Conservation (phyloP, 192 early-diverging fungal species). For the Podila epicladia region DNA sequence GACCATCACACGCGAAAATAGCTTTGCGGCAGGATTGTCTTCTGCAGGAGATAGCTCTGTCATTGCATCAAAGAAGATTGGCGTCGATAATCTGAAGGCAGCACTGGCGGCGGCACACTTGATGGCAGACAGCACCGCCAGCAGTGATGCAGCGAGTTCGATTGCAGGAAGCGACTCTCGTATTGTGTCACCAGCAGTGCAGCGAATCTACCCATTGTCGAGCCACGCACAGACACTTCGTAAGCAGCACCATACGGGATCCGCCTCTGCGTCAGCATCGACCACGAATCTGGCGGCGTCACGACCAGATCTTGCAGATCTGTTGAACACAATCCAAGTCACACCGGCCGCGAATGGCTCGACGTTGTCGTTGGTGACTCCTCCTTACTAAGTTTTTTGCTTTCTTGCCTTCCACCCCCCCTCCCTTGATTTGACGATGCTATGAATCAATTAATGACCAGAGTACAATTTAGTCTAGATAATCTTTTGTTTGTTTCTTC, state of each 20-base stretch:
- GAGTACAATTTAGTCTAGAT: too few relatives aligned
- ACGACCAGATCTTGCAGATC: slow-evolving; percentile 46
- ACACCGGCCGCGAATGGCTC: slow-evolving; percentile 8
- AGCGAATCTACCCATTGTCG: slow-evolving; percentile 32
- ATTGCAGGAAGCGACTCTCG: slow-evolving; percentile 23
- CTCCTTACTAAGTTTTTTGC: slow-evolving; percentile 18
- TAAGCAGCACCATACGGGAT: slow-evolving; percentile 19
- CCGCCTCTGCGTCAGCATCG: slow-evolving; percentile 7
- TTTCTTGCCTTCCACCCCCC: background rate
- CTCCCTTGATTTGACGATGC: background rate
- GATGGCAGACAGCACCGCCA: slow-evolving; percentile 13
- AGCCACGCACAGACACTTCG: slow-evolving; percentile 36
- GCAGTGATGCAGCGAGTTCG: slow-evolving; percentile 26
- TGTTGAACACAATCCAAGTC: slow-evolving; percentile 42
- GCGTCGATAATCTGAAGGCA: slow-evolving; percentile 43
- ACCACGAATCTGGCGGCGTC: slow-evolving; percentile 18
- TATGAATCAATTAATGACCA: too few relatives aligned
- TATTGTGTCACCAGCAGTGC: background rate
- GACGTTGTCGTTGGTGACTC: slow-evolving; percentile 32
- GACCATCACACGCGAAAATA: slow-evolving; percentile 21
- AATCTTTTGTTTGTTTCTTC: too few relatives aligned
- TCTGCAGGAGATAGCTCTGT: slow-evolving; percentile 5
- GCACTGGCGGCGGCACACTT: slow-evolving; percentile 41
- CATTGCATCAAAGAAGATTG: slow-evolving; percentile 29
- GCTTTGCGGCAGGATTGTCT: slow-evolving; percentile 13